Base-by-base conservation (phyloP, 2,329 filamentous ascomycete genomes). In the Ophiostoma tasmaniense region DNA sequence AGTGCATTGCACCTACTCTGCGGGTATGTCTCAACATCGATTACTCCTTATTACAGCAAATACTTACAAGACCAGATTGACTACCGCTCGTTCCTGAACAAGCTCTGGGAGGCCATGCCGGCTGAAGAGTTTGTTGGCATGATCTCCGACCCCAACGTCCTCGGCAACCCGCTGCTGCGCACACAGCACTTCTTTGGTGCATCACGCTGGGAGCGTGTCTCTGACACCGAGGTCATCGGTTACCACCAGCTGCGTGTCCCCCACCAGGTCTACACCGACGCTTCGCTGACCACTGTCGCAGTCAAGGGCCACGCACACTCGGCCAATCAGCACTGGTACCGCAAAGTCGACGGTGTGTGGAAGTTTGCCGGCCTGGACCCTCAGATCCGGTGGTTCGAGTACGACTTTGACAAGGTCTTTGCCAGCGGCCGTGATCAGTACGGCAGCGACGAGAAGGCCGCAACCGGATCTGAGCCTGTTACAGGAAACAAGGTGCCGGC, bases 151-250 rank as follows among this genome's bases (percentile, higher is more conserved):
- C 77, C 79, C 25, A 77, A 80, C 2, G 86, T 89, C 71, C 80
- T 90, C 33, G 87, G 87, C 70, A 85, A 89, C 78, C 82, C 82
- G 42, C 81, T 84, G 25, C 80, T 89, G 69, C 85, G 84, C 77
- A 89, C 87, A 7, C 87, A 90, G 76, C 87, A 89, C 78, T 84
- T 89, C 74, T 83, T 89, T 73, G 86, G 86, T 67, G 83, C 80
- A 42, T 82, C 83, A 22, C 83, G 83, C 76, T 89, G 83, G 83
- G 81, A 85, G 75, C 82, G 81, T 72, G 76, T 87, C 52, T 84
- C 82, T 1, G 85, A 86, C 70, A 84, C 80, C n/a, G 82, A 86
- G 75, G 81, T 87, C 66, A 78, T 86, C 69, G 86, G 85, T n/a
- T 81, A 84, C 74, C 85, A 87, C 76, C 86, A 88, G 78, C 77